These are phyloP conservation scores for Thuja plicata DNA, from an alignment of 83 land plant genomes.

Conservation along the genomic window DNA sequence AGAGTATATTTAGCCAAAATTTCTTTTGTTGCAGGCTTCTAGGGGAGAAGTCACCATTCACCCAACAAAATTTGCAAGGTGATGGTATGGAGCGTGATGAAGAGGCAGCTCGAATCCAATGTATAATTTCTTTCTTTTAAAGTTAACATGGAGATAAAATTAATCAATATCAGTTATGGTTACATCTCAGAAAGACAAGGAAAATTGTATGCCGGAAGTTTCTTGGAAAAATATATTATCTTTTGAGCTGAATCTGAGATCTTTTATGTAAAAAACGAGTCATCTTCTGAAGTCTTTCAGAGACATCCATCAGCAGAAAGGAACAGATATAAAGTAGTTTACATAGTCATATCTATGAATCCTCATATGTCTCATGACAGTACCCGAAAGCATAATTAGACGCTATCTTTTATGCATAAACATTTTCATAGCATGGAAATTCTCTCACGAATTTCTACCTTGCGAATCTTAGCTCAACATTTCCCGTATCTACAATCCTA, in stretches of 20 bases:
- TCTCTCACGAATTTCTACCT: not conserved
- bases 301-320: too few species aligned
- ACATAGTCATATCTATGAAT: too few species aligned
- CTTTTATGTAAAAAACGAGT: not conserved
- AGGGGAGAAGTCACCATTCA: constrained; percentile 95
- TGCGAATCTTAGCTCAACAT: not conserved
- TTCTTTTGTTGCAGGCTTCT: constrained; percentile 56
- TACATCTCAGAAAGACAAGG: not conserved
- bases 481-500: not conserved
- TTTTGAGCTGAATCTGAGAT: not conserved
- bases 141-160: not conserved
- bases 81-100: constrained; percentile 88
- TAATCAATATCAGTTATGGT: not conserved
- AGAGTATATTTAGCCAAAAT: not conserved
- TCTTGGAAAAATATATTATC: not conserved
- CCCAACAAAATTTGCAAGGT: constrained; percentile 78
- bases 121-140: constrained; percentile 30
- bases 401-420: not conserved
- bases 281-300: not conserved
- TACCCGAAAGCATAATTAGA: not conserved
- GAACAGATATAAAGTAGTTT: too few species aligned
- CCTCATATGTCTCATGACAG: not conserved
- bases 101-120: constrained; percentile 82
- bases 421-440: not conserved
- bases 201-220: not conserved